Conservation (phyloP, 441 rosid species). For the Eutrema salsugineum region DNA sequence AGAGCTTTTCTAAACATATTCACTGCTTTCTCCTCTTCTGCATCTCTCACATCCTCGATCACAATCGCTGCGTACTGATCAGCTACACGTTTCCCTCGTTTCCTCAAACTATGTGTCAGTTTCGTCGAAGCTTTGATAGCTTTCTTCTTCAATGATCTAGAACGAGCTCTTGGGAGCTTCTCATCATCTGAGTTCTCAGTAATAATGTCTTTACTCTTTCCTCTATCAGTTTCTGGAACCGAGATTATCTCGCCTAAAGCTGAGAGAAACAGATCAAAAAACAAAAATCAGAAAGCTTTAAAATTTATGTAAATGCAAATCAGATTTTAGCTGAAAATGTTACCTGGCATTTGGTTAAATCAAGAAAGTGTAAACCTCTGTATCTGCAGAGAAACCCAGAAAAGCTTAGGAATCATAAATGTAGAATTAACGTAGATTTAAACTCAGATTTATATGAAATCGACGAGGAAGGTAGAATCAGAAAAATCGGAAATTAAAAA, state of each 20-base stretch:
- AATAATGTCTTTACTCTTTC: slow-evolving; percentile 42
- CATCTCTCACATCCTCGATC: slow-evolving; percentile 77
- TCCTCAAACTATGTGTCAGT: slow-evolving; percentile 63
- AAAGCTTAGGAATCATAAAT: not conserved
- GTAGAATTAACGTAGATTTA: not conserved
- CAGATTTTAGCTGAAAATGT: not conserved
- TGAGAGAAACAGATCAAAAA: not conserved
- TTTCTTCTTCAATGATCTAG: slow-evolving; percentile 63
- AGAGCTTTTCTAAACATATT: slow-evolving; percentile 61
- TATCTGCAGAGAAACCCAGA: slow-evolving; percentile 28
- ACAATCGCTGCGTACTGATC: slow-evolving; percentile 57
- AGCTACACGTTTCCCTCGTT: slow-evolving; percentile 64
- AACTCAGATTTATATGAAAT: slow-evolving; percentile 2
- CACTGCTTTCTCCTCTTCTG: slow-evolving; percentile 70
- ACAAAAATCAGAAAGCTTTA: not conserved
- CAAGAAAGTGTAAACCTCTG: not conserved
- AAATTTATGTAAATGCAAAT: not conserved
- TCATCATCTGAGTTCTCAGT: slow-evolving; percentile 68
- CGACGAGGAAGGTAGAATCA: not conserved
- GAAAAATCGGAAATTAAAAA: not conserved
- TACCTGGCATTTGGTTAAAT: slow-evolving; percentile 41
- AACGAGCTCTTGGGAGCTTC: slow-evolving; percentile 44
- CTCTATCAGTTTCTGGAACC: slow-evolving; percentile 44
- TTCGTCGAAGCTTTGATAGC: slow-evolving; percentile 77
- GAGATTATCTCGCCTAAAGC: slow-evolving; percentile 42